Conservation (phyloP, 1,284 basidiomycete genomes). For the Moniliella sp. region DNA sequence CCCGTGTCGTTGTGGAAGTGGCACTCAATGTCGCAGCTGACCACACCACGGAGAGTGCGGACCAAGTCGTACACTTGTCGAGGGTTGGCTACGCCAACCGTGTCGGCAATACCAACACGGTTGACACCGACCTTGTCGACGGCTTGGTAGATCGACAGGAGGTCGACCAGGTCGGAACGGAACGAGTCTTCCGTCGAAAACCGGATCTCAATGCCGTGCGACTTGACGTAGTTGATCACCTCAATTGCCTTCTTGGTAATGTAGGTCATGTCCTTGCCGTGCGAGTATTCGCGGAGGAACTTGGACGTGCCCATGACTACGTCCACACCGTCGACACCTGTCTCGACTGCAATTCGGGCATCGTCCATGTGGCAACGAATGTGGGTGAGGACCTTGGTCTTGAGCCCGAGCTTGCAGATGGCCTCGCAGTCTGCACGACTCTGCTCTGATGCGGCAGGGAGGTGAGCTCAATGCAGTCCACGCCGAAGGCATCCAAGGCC, state of each 20-base stretch:
- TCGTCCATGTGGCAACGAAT: conserved; percentile 99
- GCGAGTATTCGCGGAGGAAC: conserved; percentile 95
- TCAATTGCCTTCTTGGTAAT: conserved; percentile 93
- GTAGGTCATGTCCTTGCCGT: conserved; percentile 99
- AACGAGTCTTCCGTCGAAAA: conserved; percentile 99
- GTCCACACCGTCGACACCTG: conserved; percentile 90
- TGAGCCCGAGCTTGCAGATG: conserved; percentile 96
- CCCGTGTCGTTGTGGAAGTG: conserved; percentile 96
- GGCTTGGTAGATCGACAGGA: conserved; percentile 94
- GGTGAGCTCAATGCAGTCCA: conserved; percentile 98
- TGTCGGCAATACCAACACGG: conserved; percentile 96
- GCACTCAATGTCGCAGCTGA: conserved; percentile 60
- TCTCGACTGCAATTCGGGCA: conserved; percentile 91
- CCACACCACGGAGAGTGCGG: conserved; percentile 74
- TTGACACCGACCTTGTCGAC: conserved; percentile 99
- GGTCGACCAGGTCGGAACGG: conserved; percentile 95
- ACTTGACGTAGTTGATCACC: conserved; percentile 98
- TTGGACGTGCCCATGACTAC: conserved; percentile 97
- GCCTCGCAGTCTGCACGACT: conserved; percentile 83
- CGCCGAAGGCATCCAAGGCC: conserved; percentile 45
- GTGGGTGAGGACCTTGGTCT: conserved; percentile 91
- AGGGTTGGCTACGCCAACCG: conserved; percentile 94
- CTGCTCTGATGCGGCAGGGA: conserved; percentile 96
- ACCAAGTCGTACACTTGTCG: conserved; percentile 97
- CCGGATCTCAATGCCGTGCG: conserved; percentile 96